Evolutionary conservation across 2,329 filamentous ascomycete species (phyloP).

Genomic region (Daldinia sp.): DNA sequence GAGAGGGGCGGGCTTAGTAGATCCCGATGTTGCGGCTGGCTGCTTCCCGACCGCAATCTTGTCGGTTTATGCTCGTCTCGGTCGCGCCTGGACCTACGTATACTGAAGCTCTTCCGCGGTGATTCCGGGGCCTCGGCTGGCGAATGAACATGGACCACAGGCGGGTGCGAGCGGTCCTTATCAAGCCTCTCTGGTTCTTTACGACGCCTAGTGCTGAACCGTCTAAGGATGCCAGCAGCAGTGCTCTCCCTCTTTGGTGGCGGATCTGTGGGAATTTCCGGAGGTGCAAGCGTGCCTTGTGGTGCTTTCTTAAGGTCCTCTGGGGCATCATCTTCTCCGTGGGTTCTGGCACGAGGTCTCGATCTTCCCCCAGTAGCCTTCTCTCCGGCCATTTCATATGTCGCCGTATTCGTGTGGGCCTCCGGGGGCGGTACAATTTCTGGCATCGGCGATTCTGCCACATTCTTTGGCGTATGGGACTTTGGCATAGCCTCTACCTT

Average conservation of each 20-base stretch:
- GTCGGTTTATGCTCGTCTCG: constrained; percentile 54
- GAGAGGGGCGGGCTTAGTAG: constrained; percentile 77
- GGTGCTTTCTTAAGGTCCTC: constrained; percentile 73
- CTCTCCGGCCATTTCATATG: constrained; percentile 90
- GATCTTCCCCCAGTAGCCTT: constrained; percentile 84
- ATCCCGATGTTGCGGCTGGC: constrained; percentile 78
- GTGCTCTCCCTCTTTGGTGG: constrained; percentile 84
- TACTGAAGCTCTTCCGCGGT: constrained; percentile 88
- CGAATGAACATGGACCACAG: constrained; percentile 79
- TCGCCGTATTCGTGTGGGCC: constrained; percentile 84
- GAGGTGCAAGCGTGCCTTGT: constrained; percentile 57
- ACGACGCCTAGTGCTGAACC: constrained; percentile 87
- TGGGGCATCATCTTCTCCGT: constrained; percentile 89
- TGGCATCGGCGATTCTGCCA: constrained; percentile 63
- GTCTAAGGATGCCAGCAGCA: constrained; percentile 81
- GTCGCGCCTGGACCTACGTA: constrained; percentile 67
- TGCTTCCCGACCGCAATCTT: constrained; percentile 63
- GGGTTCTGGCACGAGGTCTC: constrained; percentile 86
- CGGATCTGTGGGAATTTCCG: constrained; percentile 66
- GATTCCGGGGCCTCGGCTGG: constrained; percentile 71
- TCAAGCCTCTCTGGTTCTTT: constrained; percentile 71
- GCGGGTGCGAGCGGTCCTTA: constrained; percentile 73
- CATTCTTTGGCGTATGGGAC: constrained; percentile 48
- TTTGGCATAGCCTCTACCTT: constrained; percentile 49
- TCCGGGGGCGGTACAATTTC: constrained; percentile 83